Evolutionary conservation across 805 yeast genomes (phyloP).

Genomic region (Metschnikowia corniflorae): DNA sequence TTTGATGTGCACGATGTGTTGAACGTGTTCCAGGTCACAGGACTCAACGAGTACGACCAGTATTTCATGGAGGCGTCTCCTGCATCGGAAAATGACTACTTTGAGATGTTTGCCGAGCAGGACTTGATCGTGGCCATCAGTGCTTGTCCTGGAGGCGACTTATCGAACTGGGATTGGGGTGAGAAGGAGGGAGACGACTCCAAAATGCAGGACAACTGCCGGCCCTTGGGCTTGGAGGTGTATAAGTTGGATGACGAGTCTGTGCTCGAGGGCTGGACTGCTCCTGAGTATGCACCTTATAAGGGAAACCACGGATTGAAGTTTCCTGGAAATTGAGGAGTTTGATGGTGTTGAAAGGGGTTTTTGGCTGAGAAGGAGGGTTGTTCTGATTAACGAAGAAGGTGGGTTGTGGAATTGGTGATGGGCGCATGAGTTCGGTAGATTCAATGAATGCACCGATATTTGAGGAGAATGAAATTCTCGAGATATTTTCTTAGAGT

Average conservation of each 20-base stretch:
- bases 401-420: too few relatives aligned
- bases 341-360: too few relatives aligned
- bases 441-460: too few relatives aligned
- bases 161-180: constrained; percentile 71
- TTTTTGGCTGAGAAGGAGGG: too few relatives aligned
- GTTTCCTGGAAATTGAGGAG: too few relatives aligned
- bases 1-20: constrained; percentile 66
- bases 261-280: constrained; percentile 47
- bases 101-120: constrained; percentile 65
- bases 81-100: constrained; percentile 54
- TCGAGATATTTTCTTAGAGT: too few relatives aligned
- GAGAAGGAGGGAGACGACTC: constrained; percentile 44
- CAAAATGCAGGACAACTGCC: constrained; percentile 58
- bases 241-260: constrained; percentile 47
- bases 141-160: constrained; percentile 70
- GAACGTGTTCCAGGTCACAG: constrained; percentile 68
- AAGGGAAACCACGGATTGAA: constrained; percentile 56
- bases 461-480: too few relatives aligned
- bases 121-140: constrained; percentile 61
- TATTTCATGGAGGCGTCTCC: constrained; percentile 72
- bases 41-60: constrained; percentile 60
- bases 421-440: too few relatives aligned
- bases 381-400: too few relatives aligned
- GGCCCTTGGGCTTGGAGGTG: constrained; percentile 62
- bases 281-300: constrained; percentile 50